phyloP scores from a whole-genome alignment of 768 basidiomycete species.

The Lentinula edodes region DNA sequence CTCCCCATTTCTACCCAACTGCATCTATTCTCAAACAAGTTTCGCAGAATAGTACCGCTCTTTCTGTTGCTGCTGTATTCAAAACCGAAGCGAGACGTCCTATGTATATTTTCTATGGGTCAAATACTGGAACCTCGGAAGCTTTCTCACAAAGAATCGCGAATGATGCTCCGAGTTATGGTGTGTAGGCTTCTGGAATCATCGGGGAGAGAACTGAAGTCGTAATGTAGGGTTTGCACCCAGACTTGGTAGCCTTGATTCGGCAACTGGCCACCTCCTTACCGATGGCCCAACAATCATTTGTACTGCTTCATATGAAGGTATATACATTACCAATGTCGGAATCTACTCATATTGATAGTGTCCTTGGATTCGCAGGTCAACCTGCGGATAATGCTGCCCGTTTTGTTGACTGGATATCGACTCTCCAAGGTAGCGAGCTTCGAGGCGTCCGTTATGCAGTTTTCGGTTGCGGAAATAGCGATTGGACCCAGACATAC shows the following conservation, averaged over 20 bases:
- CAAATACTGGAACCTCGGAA: constrained; percentile 45
- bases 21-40: constrained; percentile 11
- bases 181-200: constrained; percentile 14
- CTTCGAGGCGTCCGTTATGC: constrained; percentile 30
- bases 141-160: constrained; percentile 41
- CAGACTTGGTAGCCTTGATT: constrained; percentile 33
- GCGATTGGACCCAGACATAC: constrained; percentile 43
- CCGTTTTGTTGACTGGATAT: constrained; percentile 37
- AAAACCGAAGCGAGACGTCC: constrained; percentile 14
- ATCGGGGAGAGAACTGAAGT: not conserved
- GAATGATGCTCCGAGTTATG: constrained; percentile 29
- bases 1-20: constrained; percentile 12
- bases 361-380: constrained; percentile 14
- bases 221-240: constrained; percentile 29
- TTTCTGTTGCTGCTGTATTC: not conserved
- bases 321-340: constrained; percentile 10
- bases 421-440: constrained; percentile 19
- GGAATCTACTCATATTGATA: not conserved
- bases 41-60: constrained; percentile 2
- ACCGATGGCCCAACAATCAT: constrained; percentile 40
- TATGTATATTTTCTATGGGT: constrained; percentile 37
- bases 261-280: constrained; percentile 28
- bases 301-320: constrained; percentile 45
- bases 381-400: constrained; percentile 45
- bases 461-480: constrained; percentile 47